Base-by-base conservation (phyloP, 345 rosid genomes). In the Luvunga scandens region DNA sequence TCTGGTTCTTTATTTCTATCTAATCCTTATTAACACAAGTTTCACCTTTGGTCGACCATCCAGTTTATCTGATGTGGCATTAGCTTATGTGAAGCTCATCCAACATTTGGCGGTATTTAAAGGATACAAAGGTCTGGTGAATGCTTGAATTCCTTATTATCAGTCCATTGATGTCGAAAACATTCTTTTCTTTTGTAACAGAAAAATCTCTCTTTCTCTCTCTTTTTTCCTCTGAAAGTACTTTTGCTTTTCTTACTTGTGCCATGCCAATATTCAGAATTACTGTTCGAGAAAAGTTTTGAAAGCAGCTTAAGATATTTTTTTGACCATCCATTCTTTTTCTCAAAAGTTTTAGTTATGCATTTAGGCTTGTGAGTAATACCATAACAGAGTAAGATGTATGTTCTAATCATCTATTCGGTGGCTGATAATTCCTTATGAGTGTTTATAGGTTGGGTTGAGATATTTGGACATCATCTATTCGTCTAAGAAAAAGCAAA, bases 71-170 rank as follows among this genome's bases (percentile, higher is more conserved):
- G 99, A 96, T 84, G 92, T 88, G 75, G 97, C 95, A 81, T 83
- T 94, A 81, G 97, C 92, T 57, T 87, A 92, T 76, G 89, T 90
- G 85, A 96, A 96, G 91, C 99, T 96, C 79, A 86, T 92, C 75
- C 97, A 91, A 81, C 91, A 96, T 83, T 82, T 96, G 86, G 98
- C 98, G 18, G 82, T 82, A 76, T 88, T 87, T 84, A 91, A 90
- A 82, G 99, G 99, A 83, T 91, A 94, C 77, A 85, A 92, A 91
- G 99, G 99, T 96, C 34, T 76, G 91, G 75, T 53, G 73, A 73
- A 72, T 84, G 70, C 75, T 75, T 55, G 50, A 72, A 64, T 67
- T 63, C 31, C 64, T 79, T 50, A 28, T 65, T 65, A 9, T 70
- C 24, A 9, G 55, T n/a, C 61, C 66, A 72, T 71, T n/a, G 28